Evolutionary conservation across 345 rosid species (phyloP).

Genomic region (Moringa oleifera): DNA sequence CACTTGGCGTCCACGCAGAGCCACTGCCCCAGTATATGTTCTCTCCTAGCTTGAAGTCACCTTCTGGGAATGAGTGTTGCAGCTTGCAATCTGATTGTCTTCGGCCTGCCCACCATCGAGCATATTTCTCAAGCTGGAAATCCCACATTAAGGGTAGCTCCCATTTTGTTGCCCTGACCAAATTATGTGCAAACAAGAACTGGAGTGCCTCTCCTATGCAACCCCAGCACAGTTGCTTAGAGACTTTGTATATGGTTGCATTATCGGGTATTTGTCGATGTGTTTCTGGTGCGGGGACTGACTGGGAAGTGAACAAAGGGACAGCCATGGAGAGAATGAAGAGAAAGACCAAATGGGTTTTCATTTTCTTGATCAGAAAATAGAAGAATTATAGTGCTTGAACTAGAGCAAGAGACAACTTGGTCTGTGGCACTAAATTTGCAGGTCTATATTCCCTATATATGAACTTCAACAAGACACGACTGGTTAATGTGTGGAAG

Average conservation of each 20-base stretch:
- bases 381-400: no score
- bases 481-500: no score
- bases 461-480: no score
- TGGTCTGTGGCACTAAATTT: no score
- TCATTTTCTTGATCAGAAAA: constrained; percentile 42
- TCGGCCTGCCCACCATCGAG: constrained; percentile 74
- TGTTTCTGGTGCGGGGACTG: constrained; percentile 6
- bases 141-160: constrained; percentile 78
- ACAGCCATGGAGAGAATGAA: constrained; percentile 20
- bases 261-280: constrained; percentile 19
- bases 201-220: constrained; percentile 70
- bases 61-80: constrained; percentile 61
- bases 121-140: constrained; percentile 57
- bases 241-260: constrained; percentile 36
- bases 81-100: constrained; percentile 56
- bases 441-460: no score
- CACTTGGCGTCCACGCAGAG: constrained; percentile 47
- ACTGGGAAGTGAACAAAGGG: constrained; percentile 12
- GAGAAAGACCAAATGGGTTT: constrained; percentile 24
- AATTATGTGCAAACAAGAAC: constrained; percentile 62
- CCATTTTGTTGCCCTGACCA: constrained; percentile 56
- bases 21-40: constrained; percentile 85
- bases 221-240: constrained; percentile 58
- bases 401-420: no score
- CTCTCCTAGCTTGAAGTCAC: constrained; percentile 63